phyloP scores from a whole-genome alignment of 176 grass and related monocot genomes.

The Cenchrus americanus region DNA sequence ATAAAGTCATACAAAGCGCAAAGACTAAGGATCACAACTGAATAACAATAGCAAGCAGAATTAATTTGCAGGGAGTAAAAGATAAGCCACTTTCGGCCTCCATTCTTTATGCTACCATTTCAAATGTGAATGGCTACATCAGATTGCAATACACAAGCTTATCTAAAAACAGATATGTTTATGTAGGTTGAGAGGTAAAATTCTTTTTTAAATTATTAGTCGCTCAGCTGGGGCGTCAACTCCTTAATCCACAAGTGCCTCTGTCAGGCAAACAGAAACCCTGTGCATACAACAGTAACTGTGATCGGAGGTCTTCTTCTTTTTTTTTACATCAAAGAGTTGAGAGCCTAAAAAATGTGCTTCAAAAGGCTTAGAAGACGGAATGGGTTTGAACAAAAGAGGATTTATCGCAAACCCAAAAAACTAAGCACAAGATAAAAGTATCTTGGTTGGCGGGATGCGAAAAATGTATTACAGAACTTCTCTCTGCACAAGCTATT shows the following conservation, averaged over 20 bases:
- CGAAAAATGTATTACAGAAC: constrained; percentile 7
- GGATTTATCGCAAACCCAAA: neutral
- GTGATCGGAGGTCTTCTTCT: neutral
- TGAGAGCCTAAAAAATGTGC: neutral
- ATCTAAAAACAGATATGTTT: neutral
- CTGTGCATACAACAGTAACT: neutral
- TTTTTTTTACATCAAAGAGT: neutral
- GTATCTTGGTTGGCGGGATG: neutral
- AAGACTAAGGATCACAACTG: neutral
- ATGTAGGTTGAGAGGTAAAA: constrained; percentile 8
- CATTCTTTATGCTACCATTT: constrained; percentile 19
- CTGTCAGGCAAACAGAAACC: constrained; percentile 12
- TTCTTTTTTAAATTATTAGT: neutral
- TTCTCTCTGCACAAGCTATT: neutral
- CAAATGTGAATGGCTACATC: neutral
- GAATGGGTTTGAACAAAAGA: constrained; percentile 3
- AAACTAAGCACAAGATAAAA: constrained; percentile 22
- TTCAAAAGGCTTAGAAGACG: constrained; percentile 5
- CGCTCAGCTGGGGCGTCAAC: neutral
- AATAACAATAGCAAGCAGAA: neutral
- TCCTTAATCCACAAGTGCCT: neutral
- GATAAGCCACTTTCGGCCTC: neutral
- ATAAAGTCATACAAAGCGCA: constrained; percentile 9
- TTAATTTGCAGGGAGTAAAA: neutral
- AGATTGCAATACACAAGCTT: constrained; percentile 10